Conservation (phyloP, 164 flowering plant genomes). For the Kalanchoe fedtschenkoi region DNA sequence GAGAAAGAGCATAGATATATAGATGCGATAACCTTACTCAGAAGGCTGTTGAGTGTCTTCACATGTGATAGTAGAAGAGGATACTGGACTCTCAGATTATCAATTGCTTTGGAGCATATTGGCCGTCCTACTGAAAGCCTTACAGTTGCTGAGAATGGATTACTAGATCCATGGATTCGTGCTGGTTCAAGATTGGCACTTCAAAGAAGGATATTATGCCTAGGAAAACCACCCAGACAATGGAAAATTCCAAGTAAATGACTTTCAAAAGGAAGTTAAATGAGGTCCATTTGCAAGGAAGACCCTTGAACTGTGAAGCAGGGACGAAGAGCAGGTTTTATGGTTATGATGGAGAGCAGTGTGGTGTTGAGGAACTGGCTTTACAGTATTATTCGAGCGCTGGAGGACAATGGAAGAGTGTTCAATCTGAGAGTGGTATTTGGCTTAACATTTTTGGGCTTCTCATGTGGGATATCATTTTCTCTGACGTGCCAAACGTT, state of each 20-base stretch:
- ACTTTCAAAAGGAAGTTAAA: constrained; percentile 57
- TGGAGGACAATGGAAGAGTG: constrained; percentile 89
- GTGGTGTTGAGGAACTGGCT: constrained; percentile 89
- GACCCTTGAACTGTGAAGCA: constrained; percentile 63
- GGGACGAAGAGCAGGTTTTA: constrained; percentile 79
- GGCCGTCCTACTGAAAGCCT: constrained; percentile 68
- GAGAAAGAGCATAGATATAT: constrained; percentile 69
- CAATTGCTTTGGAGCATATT: constrained; percentile 75
- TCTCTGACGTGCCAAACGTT: constrained; percentile 78
- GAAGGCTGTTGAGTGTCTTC: constrained; percentile 31
- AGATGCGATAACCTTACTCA: constrained; percentile 59
- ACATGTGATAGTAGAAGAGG: constrained; percentile 72
- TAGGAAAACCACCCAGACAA: constrained; percentile 95
- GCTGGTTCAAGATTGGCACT: constrained; percentile 84
- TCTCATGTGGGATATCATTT: constrained; percentile 87
- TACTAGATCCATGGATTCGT: constrained; percentile 82
- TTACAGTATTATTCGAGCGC: constrained; percentile 76
- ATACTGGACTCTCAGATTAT: constrained; percentile 80
- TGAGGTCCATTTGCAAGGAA: constrained; percentile 73
- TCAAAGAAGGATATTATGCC: constrained; percentile 74
- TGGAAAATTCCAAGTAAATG: constrained; percentile 68
- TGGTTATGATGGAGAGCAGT: constrained; percentile 84
- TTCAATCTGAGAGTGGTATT: constrained; percentile 86
- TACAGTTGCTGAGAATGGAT: constrained; percentile 69
- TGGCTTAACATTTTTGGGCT: constrained; percentile 92